These are phyloP conservation scores for Russula sp. DNA, from an alignment of 768 basidiomycete genomes.

Conservation along the genomic window DNA sequence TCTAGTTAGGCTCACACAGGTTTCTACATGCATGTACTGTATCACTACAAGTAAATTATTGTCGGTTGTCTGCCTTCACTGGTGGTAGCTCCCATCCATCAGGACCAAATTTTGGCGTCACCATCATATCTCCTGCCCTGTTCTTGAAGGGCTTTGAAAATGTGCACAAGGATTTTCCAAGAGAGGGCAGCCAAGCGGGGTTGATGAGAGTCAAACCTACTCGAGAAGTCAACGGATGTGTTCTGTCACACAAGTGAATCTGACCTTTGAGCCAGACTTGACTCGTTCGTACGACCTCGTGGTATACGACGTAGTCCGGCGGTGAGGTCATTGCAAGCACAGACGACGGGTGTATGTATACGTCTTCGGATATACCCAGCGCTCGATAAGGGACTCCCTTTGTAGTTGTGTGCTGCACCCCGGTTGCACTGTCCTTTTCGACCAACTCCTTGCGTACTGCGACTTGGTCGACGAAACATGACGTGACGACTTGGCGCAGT, in stretches of 20 bases:
- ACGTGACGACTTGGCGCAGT: slow-evolving; percentile 76
- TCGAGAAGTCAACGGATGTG: neutral
- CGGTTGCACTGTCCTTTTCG: slow-evolving; percentile 48
- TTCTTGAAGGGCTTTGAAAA: slow-evolving; percentile 83
- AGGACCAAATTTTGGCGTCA: slow-evolving; percentile 78
- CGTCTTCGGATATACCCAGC: slow-evolving; percentile 73
- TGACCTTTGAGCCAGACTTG: slow-evolving; percentile 75
- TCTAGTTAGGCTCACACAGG: neutral
- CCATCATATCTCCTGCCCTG: slow-evolving; percentile 57
- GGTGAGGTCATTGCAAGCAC: slow-evolving; percentile 59
- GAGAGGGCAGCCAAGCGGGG: slow-evolving; percentile 74
- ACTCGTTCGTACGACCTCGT: slow-evolving; percentile 72
- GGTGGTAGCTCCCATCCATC: slow-evolving; percentile 85
- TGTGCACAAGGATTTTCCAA: slow-evolving; percentile 78
- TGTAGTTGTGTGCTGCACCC: slow-evolving; percentile 63
- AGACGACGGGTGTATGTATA: slow-evolving; percentile 91
- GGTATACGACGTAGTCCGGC: slow-evolving; percentile 81
- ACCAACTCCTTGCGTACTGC: slow-evolving; percentile 84
- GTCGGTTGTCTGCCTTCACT: slow-evolving; percentile 29
- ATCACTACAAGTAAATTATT: slow-evolving; percentile 15
- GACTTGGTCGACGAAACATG: slow-evolving; percentile 92
- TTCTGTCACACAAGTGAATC: slow-evolving; percentile 16
- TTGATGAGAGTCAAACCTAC: slow-evolving; percentile 80
- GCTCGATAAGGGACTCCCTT: slow-evolving; percentile 80
- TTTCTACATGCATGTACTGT: slow-evolving; percentile 7